Evolutionary conservation across 2,329 filamentous ascomycete species (phyloP), one percentile per base, ranked within the genome.

Genomic region (Calonectria henricotiae): DNA sequence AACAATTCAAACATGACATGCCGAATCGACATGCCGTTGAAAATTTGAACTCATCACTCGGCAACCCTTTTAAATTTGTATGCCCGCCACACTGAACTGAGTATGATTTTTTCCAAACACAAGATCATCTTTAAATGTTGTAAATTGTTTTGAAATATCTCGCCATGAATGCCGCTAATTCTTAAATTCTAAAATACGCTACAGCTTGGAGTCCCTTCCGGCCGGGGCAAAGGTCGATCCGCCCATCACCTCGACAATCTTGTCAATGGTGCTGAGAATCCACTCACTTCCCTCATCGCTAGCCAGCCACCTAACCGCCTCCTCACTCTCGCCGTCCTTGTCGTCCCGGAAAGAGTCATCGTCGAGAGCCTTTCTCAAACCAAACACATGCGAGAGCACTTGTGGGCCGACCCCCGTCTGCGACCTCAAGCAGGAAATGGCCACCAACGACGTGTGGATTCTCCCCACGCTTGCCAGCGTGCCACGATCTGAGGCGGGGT

Each of bases 331-430:
- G 0, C 75, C 77, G 47, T 80, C 78, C 27, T 74, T 76, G 39
- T 82, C 82, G 11, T 71, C 74, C 73, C 75, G 76, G 82, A 87
- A 87, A 23, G 84, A 85, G 1, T 91, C 93, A 80, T 94, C 91
- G 73, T 93, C 90, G 62, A 92, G 86, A 0, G 90, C 93, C 84
- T 96, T 96, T 69, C 92, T 83, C 82, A 97, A 79, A 0, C 94
- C 94, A 83, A 95, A 96, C 0, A 96, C 87, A 82, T 97, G 94
- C 74, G 91, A 94, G 20, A 93, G 83, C 13, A 97, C 93, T 85
- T 96, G 94, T 1, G 94, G 94, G 0, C 91, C 94, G 0, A 96
- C 94, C 0, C 94, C 94, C 11, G 92, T 93, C 85, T 96, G 94
- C 51, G 94, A 89, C 4, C 94, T 84, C 80, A 97, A 80, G 77